A percentile compares a stretch with the other conserved stretches of the same genome.
Evolutionary conservation across 2,329 filamentous ascomycete genomes (phyloP).

Genomic region (Colletotrichum truncatum): DNA sequence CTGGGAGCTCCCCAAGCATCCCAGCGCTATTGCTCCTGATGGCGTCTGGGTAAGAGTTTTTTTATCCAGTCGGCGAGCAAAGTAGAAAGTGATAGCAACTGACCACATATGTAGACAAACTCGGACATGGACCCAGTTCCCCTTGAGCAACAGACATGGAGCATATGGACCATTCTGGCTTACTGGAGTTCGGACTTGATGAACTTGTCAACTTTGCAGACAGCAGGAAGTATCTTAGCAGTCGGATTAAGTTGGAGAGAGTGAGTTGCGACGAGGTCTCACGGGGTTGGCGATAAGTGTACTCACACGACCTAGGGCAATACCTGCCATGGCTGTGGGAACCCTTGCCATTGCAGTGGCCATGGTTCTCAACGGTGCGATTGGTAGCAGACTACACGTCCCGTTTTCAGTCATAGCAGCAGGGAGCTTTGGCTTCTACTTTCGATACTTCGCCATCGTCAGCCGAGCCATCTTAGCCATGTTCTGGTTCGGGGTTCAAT

Average conservation of each 20-base stretch:
- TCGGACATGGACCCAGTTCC: conserved; percentile 28
- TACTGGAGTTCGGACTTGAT: conserved; percentile 48
- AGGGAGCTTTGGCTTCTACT: conserved; percentile 47
- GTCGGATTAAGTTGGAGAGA: conserved; percentile 44
- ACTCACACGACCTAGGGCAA: conserved; percentile 4
- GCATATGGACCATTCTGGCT: conserved; percentile 43
- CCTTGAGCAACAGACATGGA: conserved; percentile 41
- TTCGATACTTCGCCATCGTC: conserved; percentile 43
- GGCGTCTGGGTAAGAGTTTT: conserved; percentile 49
- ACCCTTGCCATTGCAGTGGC: conserved; percentile 56
- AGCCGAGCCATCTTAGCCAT: conserved; percentile 54
- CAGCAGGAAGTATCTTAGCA: conserved; percentile 43
- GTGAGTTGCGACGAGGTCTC: neutral
- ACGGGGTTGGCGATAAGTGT: neutral
- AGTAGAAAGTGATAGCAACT: neutral
- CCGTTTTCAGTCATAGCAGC: conserved; percentile 47
- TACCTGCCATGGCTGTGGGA: conserved; percentile 40
- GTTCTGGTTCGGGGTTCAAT: conserved; percentile 71
- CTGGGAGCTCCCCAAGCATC: conserved; percentile 59
- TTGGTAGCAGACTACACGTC: conserved; percentile 45
- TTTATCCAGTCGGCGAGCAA: neutral
- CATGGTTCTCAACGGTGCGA: conserved; percentile 47
- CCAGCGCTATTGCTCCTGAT: conserved; percentile 53
- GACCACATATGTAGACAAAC: conserved; percentile 5
- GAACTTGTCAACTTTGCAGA: conserved; percentile 45